phyloP scores from a whole-genome alignment of 2,329 filamentous ascomycete species.

The Colletotrichum magnum region DNA sequence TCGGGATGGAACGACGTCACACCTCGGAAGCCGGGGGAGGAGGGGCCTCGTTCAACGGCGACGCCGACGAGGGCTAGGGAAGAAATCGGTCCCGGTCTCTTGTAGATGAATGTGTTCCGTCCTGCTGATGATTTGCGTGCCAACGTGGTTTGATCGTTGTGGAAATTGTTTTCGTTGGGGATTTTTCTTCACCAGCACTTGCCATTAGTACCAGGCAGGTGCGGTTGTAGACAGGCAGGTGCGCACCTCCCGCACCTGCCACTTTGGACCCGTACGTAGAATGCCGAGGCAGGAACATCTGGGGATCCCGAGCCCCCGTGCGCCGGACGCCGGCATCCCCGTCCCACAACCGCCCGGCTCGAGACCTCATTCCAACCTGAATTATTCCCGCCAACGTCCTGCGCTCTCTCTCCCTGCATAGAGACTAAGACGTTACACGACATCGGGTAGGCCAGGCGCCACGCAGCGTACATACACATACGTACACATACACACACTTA shows the following conservation, averaged over 20 bases:
- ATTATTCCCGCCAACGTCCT: neutral
- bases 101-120: neutral
- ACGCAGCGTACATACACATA: neutral
- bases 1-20: slow-evolving; percentile 19
- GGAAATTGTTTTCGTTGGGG: too few species aligned
- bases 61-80: slow-evolving; percentile 18
- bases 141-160: too few species aligned
- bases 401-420: neutral
- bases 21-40: slow-evolving; percentile 3
- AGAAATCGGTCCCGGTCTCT: neutral
- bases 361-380: too few species aligned
- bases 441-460: too few species aligned
- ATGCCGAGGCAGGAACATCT: slow-evolving; percentile 9
- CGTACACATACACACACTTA: neutral
- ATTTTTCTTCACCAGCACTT: too few species aligned
- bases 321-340: slow-evolving; percentile 10
- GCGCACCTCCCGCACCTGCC: too few species aligned
- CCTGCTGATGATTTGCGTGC: too few species aligned
- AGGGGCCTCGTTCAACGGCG: slow-evolving; percentile 2
- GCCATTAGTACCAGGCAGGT: too few species aligned
- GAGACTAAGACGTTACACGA: too few species aligned
- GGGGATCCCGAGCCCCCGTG: slow-evolving; percentile 15
- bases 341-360: slow-evolving; percentile 12
- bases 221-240: too few species aligned
- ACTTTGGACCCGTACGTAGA: neutral